A percentile compares a stretch with the other conserved stretches of the same genome.
Evolutionary conservation across 78 protist species (phyloP).

Genomic region (Tieghemostelium lacteum): DNA sequence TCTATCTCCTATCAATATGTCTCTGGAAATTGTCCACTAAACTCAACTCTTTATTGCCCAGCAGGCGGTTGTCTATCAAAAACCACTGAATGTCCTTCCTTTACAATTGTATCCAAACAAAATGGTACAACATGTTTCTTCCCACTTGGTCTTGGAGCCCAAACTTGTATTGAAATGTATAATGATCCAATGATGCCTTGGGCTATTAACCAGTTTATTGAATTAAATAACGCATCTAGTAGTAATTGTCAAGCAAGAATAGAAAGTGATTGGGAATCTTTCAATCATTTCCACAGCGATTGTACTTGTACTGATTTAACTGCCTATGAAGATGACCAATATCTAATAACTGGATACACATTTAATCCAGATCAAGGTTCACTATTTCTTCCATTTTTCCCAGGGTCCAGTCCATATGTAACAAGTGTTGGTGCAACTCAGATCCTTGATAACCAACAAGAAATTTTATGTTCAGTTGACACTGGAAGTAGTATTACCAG

Average conservation of each 20-base stretch:
- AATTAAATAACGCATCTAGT: not conserved
- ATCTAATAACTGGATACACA: not conserved
- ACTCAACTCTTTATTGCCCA: constrained; percentile 45
- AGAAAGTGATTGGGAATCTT: constrained; percentile 21
- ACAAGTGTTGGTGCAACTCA: not conserved
- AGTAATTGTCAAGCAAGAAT: constrained; percentile 2
- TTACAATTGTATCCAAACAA: not conserved
- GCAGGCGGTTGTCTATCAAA: constrained; percentile 28
- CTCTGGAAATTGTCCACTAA: constrained; percentile 28
- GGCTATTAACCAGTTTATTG: not conserved
- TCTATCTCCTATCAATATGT: not conserved
- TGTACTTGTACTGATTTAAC: constrained; percentile 19
- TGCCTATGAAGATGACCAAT: not conserved
- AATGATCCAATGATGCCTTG: no score
- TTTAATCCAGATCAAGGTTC: not conserved
- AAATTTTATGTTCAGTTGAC: not conserved
- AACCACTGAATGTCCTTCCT: not conserved
- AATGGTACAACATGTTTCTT: not conserved
- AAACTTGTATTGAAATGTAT: not conserved
- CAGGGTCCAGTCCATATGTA: not conserved
- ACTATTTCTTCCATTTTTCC: not conserved
- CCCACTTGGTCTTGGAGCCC: constrained; percentile 7
- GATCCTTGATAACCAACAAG: not conserved
- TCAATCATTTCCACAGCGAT: constrained; percentile 8
- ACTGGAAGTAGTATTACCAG: not conserved